A percentile compares a stretch with the other conserved stretches of the same genome.
Conservation (phyloP, 1,284 basidiomycete genomes). For the Leccinum idahoense region DNA sequence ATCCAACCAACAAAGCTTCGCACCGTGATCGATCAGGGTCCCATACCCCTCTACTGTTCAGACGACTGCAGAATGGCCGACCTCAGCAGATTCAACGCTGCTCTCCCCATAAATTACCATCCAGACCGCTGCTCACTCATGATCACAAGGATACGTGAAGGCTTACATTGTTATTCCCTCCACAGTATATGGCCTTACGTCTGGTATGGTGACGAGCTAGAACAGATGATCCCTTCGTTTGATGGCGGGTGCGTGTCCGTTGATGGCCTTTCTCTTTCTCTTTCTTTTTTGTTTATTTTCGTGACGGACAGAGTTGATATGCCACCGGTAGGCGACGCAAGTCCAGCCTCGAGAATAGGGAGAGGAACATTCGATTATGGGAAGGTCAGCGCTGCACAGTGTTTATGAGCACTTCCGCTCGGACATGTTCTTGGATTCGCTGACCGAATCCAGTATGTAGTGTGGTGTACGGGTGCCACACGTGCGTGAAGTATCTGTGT, state of each 20-base stretch:
- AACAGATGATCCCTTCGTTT: too few species aligned
- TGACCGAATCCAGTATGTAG: too few species aligned
- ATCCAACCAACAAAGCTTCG: constrained; percentile 41
- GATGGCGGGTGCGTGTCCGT: constrained; percentile 5
- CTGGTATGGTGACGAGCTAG: constrained; percentile 22
- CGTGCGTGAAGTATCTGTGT: constrained; percentile 51
- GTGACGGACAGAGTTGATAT: too few species aligned
- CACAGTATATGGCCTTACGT: constrained; percentile 35
- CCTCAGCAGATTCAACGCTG: constrained; percentile 38
- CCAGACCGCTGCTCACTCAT: constrained; percentile 28
- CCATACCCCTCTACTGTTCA: constrained; percentile 74
- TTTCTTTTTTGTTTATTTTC: too few species aligned
- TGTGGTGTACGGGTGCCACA: too few species aligned
- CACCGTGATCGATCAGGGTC: constrained; percentile 69
- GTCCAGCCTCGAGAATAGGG: too few species aligned
- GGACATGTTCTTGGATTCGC: too few species aligned
- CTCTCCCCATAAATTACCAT: constrained; percentile 42
- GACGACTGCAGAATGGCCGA: constrained; percentile 65
- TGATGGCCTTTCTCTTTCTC: not conserved
- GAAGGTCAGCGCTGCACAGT: too few species aligned
- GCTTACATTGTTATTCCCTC: constrained; percentile 5
- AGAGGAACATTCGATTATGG: too few species aligned
- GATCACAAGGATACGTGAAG: constrained; percentile 31
- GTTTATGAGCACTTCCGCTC: constrained; percentile 28
- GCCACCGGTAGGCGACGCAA: too few species aligned